phyloP scores from a whole-genome alignment of 345 rosid species.

The Hevea brasiliensis region DNA sequence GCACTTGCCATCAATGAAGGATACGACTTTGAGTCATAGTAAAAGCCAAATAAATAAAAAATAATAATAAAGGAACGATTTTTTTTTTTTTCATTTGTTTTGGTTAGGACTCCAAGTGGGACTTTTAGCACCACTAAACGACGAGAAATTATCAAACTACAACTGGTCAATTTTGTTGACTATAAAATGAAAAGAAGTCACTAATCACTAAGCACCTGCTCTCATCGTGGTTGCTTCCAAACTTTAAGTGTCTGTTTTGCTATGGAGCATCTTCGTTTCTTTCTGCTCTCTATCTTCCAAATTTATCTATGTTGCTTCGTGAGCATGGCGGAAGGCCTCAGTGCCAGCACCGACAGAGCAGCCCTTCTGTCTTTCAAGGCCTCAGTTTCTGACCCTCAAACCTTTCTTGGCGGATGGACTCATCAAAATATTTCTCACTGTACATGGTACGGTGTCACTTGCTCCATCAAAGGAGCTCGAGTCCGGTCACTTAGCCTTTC shows the following conservation, averaged over 20 bases:
- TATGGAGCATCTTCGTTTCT: background rate
- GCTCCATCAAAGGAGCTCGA: background rate
- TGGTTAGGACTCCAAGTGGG: too few species aligned
- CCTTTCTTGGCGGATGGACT: constrained; percentile 24
- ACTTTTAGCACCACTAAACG: too few species aligned
- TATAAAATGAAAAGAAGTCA: too few species aligned
- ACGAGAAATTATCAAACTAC: too few species aligned
- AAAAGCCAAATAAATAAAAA: too few species aligned
- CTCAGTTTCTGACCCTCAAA: constrained; percentile 21
- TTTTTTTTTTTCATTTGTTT: too few species aligned
- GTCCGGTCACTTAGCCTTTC: background rate
- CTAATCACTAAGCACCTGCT: background rate
- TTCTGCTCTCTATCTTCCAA: background rate
- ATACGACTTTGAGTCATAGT: too few species aligned
- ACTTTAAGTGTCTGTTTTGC: too few species aligned
- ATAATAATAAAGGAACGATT: too few species aligned
- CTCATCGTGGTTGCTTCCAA: too few species aligned
- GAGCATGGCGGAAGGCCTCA: background rate
- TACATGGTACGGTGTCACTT: constrained; percentile 22
- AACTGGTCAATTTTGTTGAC: too few species aligned
- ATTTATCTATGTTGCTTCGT: background rate
- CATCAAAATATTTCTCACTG: constrained; percentile 25
- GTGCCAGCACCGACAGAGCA: constrained; percentile 22
- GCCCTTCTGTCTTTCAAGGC: constrained; percentile 27
- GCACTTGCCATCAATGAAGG: too few species aligned